phyloP scores from a whole-genome alignment of 495 filamentous ascomycete species.

The Lasiosphaeria hispida region DNA sequence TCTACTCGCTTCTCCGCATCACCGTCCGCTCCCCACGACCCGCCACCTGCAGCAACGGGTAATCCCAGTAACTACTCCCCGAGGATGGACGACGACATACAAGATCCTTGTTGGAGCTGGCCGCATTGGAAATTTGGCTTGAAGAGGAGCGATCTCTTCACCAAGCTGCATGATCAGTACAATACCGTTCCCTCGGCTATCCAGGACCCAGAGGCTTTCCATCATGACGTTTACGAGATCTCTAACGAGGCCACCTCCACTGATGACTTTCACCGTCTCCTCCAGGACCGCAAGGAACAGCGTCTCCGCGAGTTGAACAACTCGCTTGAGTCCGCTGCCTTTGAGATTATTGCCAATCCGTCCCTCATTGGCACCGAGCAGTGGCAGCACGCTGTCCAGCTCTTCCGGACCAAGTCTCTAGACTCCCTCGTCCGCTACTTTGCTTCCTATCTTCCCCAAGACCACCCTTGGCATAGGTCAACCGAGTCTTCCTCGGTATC shows the following conservation, averaged over 20 bases:
- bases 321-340: conserved; percentile 47
- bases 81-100: conserved; percentile 48
- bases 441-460: conserved; percentile 47
- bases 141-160: conserved; percentile 40
- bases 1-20: neutral
- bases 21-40: conserved; percentile 5
- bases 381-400: conserved; percentile 50
- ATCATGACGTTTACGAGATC: conserved; percentile 46
- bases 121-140: conserved; percentile 51
- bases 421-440: conserved; percentile 53
- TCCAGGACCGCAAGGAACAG: conserved; percentile 45
- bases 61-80: neutral
- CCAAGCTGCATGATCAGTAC: conserved; percentile 40
- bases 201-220: conserved; percentile 41
- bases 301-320: conserved; percentile 47
- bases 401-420: conserved; percentile 50
- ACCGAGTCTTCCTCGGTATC: conserved; percentile 22
- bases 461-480: conserved; percentile 37
- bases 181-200: conserved; percentile 38
- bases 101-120: conserved; percentile 38
- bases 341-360: conserved; percentile 52
- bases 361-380: conserved; percentile 48
- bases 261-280: conserved; percentile 47
- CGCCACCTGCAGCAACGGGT: neutral
- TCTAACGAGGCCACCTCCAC: conserved; percentile 37